These are phyloP conservation scores for Citrus medica DNA, from an alignment of 345 rosid species.

Conservation along the genomic window DNA sequence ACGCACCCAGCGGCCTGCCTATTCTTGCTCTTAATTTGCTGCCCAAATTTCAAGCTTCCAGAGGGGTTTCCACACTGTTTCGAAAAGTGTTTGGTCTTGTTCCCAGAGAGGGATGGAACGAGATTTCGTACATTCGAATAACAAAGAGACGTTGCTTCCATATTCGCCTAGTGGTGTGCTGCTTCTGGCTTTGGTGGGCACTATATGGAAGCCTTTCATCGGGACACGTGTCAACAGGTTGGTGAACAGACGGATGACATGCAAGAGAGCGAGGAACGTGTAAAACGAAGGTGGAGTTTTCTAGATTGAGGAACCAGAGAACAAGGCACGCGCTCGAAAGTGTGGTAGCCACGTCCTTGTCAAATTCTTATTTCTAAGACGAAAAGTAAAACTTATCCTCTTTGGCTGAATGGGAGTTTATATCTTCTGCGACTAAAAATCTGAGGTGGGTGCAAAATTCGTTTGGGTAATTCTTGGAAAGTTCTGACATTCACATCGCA, in stretches of 20 bases:
- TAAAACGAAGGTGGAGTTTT: not conserved
- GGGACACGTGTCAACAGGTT: slow-evolving; percentile 10
- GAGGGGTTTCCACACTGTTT: not conserved
- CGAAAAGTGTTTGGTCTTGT: not conserved
- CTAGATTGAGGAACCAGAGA: not conserved
- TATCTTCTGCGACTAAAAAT: not conserved
- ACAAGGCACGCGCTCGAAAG: slow-evolving; percentile 10
- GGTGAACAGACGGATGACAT: not conserved
- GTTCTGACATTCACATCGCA: not conserved
- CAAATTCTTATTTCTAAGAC: not conserved
- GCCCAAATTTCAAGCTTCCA: not conserved
- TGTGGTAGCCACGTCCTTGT: not conserved
- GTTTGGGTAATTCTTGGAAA: not conserved
- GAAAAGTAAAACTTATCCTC: not conserved
- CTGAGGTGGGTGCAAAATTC: not conserved
- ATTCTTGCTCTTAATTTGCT: not conserved
- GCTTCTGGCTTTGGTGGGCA: no score
- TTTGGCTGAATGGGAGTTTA: not conserved
- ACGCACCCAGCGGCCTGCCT: slow-evolving; percentile 21
- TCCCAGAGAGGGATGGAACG: not conserved
- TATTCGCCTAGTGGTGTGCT: not conserved
- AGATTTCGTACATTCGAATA: not conserved
- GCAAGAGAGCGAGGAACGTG: not conserved
- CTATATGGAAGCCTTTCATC: not conserved
- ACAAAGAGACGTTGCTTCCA: slow-evolving; percentile 8